Conservation (phyloP, 148 eudicot species). For the Silene latifolia region DNA sequence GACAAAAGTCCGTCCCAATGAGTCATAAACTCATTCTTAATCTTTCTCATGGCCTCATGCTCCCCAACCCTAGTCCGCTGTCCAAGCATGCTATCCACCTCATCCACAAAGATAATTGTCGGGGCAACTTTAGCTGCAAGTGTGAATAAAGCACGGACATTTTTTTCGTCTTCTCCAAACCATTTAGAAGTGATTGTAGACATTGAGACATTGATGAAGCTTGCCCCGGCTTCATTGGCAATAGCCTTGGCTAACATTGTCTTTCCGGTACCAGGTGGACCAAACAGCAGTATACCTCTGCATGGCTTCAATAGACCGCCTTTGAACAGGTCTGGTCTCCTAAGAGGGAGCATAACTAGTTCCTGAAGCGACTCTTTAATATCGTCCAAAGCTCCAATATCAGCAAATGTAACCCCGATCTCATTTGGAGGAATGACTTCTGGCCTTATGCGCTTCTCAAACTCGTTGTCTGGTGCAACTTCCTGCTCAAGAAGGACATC, state of each 20-base stretch:
- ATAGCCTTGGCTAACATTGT: constrained; percentile 96
- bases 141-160: constrained; percentile 82
- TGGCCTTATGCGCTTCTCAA: constrained; percentile 87
- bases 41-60: constrained; percentile 95
- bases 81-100: constrained; percentile 96
- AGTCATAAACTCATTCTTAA: constrained; percentile 91
- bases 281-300: constrained; percentile 76
- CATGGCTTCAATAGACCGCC: constrained; percentile 97
- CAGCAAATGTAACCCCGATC: constrained; percentile 77
- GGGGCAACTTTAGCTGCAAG: constrained; percentile 95
- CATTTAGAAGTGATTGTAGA: constrained; percentile 95
- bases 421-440: constrained; percentile 84
- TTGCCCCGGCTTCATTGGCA: constrained; percentile 97
- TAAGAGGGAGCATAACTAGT: constrained; percentile 84
- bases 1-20: constrained; percentile 96
- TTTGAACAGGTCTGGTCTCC: constrained; percentile 84
- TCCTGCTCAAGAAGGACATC: constrained; percentile 39
- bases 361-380: constrained; percentile 86
- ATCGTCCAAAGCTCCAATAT: constrained; percentile 81
- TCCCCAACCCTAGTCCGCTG: constrained; percentile 89
- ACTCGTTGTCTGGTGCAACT: constrained; percentile 83
- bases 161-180: constrained; percentile 98
- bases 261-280: constrained; percentile 94
- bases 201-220: constrained; percentile 92
- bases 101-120: constrained; percentile 80